These are phyloP conservation scores for Areca catechu DNA, from an alignment of 176 grass and related monocot genomes.

Conservation along the genomic window DNA sequence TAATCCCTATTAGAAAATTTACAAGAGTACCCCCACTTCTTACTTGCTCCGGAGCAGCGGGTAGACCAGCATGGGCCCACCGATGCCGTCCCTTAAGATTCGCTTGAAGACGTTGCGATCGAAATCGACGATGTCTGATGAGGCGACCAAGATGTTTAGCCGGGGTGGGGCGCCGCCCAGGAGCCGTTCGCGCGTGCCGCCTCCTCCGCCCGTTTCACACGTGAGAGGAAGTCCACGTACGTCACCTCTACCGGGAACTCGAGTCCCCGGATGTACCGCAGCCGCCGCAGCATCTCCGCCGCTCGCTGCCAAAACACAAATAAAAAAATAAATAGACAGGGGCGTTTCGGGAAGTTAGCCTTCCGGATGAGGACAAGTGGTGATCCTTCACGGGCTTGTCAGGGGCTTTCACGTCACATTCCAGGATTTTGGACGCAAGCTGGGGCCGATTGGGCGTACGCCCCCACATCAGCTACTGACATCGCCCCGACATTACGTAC, in stretches of 20 bases:
- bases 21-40: slow-evolving; percentile 7
- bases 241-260: slow-evolving; percentile 59
- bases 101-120: slow-evolving; percentile 45
- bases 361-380: too few species aligned
- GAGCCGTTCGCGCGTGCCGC: slow-evolving; percentile 73
- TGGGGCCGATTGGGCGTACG: too few species aligned
- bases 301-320: slow-evolving; percentile 19
- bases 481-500: too few species aligned
- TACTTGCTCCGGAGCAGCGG: slow-evolving; percentile 76
- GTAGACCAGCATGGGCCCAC: slow-evolving; percentile 93
- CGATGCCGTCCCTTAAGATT: slow-evolving; percentile 63
- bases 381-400: slow-evolving; percentile 18
- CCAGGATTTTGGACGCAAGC: too few species aligned
- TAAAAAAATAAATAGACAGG: background rate
- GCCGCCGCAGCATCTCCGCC: slow-evolving; percentile 30
- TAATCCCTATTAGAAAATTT: background rate
- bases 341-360: background rate
- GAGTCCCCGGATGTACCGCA: slow-evolving; percentile 60
- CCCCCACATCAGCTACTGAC: too few species aligned
- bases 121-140: slow-evolving; percentile 51
- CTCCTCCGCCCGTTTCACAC: slow-evolving; percentile 67
- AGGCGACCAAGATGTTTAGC: slow-evolving; percentile 84
- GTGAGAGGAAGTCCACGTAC: slow-evolving; percentile 83
- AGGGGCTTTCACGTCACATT: slow-evolving; percentile 22
- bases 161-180: slow-evolving; percentile 81